phyloP scores from a whole-genome alignment of 2,329 filamentous ascomycete genomes.

The Aspergillus sp. region DNA sequence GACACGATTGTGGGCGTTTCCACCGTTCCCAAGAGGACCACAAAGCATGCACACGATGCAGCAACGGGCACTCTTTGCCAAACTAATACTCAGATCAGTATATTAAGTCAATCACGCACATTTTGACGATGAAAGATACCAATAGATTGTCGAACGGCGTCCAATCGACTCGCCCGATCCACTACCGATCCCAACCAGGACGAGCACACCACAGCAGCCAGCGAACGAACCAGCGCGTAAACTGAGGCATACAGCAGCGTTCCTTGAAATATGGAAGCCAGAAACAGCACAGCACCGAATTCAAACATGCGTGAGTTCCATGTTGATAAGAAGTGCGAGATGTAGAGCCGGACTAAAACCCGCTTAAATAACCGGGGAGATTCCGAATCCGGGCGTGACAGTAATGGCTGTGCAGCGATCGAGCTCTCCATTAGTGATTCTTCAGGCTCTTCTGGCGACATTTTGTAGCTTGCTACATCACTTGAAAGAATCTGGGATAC shows the following conservation, averaged over 20 bases:
- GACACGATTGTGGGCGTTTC: conserved; percentile 2
- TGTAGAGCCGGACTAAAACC: conserved; percentile 37
- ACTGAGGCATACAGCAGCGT: conserved; percentile 61
- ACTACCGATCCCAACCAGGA: conserved; percentile 54
- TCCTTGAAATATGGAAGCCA: conserved; percentile 49
- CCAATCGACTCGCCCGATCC: conserved; percentile 49
- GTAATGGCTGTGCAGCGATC: not conserved
- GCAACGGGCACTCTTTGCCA: conserved; percentile 39
- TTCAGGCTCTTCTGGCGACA: not conserved
- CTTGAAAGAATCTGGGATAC: not conserved
- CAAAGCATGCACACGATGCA: conserved; percentile 44
- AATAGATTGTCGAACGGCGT: conserved; percentile 47
- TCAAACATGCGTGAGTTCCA: conserved; percentile 61
- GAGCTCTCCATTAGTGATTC: not conserved
- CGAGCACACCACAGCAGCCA: conserved; percentile 53
- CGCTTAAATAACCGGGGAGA: not conserved
- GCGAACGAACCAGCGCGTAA: conserved; percentile 59
- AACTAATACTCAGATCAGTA: conserved; percentile 15
- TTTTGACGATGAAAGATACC: conserved; percentile 13
- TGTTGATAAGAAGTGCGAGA: conserved; percentile 56
- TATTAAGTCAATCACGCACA: not conserved
- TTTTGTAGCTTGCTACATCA: not conserved
- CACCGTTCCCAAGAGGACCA: conserved; percentile 18
- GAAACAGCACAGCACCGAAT: conserved; percentile 55
- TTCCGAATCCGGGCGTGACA: not conserved